These are phyloP conservation scores for Glycine soja DNA, from an alignment of 306 rosid genomes.

Conservation along the genomic window DNA sequence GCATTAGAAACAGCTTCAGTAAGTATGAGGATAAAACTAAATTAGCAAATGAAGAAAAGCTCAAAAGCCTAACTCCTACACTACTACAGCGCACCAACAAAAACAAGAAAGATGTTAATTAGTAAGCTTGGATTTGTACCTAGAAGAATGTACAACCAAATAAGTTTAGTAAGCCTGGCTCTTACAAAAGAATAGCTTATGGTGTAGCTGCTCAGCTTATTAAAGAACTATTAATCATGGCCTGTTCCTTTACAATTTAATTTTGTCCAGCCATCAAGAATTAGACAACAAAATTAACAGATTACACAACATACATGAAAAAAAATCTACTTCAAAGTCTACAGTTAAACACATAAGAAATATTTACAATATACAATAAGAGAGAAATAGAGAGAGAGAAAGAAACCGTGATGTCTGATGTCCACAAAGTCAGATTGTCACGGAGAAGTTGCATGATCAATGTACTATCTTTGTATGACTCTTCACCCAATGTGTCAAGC, in stretches of 20 bases:
- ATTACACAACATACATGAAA: not conserved
- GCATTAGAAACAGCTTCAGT: not conserved
- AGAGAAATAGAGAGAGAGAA: conserved; percentile 3
- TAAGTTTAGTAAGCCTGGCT: conserved; percentile 12
- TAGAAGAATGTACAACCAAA: not conserved
- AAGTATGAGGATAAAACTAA: not conserved
- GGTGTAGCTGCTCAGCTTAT: not conserved
- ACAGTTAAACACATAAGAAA: conserved; percentile 4
- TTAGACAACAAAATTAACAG: not conserved
- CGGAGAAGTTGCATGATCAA: conserved; percentile 98
- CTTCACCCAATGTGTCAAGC: conserved; percentile 93
- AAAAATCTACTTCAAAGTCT: not conserved
- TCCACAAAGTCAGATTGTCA: conserved; percentile 95
- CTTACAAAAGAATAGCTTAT: not conserved
- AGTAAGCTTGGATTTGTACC: not conserved
- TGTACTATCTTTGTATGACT: conserved; percentile 97
- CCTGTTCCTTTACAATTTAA: conserved; percentile 21
- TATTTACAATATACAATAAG: not conserved
- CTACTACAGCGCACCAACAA: not conserved
- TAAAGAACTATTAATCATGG: not conserved
- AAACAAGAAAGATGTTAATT: not conserved
- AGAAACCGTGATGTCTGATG: conserved; percentile 86
- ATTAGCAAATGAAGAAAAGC: not conserved
- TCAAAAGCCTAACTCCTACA: not conserved
- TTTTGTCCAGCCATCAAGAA: conserved; percentile 4